Conservation (phyloP, 2,329 filamentous ascomycete species). For the Fusarium bulbicola region DNA sequence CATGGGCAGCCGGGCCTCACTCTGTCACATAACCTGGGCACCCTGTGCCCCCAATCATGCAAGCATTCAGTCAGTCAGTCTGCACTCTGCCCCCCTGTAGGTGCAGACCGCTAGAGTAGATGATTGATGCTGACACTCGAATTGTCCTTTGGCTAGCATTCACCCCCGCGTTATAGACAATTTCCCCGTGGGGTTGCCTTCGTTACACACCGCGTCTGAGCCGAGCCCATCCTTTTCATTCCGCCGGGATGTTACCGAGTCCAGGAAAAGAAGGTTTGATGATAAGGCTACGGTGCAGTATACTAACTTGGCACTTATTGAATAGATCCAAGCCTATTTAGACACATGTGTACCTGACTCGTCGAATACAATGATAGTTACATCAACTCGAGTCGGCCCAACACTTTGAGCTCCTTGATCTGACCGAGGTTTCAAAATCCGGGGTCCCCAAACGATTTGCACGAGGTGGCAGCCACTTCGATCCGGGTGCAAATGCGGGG, state of each 20-base stretch:
- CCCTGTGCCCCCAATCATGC: not conserved
- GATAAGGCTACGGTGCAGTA: slow-evolving; percentile 8
- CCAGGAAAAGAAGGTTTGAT: not conserved
- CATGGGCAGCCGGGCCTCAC: slow-evolving; percentile 11
- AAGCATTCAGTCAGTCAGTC: not conserved
- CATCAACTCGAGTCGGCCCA: not conserved
- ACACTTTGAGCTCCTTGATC: not conserved
- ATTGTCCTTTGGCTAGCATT: slow-evolving; percentile 8
- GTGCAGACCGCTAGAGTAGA: slow-evolving; percentile 20
- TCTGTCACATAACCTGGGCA: not conserved
- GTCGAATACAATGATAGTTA: not conserved
- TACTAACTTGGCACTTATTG: not conserved
- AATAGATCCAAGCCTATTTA: not conserved
- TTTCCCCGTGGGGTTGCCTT: slow-evolving; percentile 30
- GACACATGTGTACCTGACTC: slow-evolving; percentile 9
- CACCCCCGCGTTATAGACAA: slow-evolving; percentile 21
- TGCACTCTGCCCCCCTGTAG: slow-evolving; percentile 13
- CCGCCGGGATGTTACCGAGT: slow-evolving; percentile 21
- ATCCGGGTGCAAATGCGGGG: slow-evolving; percentile 40
- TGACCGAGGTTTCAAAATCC: not conserved
- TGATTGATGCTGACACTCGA: slow-evolving; percentile 15
- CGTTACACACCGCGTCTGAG: slow-evolving; percentile 17
- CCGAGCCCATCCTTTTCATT: slow-evolving; percentile 30
- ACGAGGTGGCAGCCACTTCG: slow-evolving; percentile 16
- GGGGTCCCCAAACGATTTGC: slow-evolving; percentile 11